Evolutionary conservation across 1,284 basidiomycete genomes (phyloP), one percentile per base, ranked within the genome.

Genomic region (Moniliella sp.): DNA sequence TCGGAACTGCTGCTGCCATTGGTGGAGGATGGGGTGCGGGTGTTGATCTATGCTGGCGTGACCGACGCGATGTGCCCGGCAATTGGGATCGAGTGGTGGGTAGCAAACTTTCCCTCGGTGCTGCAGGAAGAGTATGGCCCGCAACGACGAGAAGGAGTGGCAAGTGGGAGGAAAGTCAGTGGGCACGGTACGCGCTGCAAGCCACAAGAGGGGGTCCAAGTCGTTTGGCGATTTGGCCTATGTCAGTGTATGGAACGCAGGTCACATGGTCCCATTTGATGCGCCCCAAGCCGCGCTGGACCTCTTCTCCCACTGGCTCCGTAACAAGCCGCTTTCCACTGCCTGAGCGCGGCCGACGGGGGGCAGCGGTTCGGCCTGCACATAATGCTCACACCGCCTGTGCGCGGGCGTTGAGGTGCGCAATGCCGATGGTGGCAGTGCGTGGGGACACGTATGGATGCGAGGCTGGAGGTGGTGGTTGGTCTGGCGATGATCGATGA

Each of bases 41-140:
- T 86, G 19, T 63, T 84, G 25, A 73, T 82, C 21, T 84, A 83
- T 50, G 77, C 78, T n/a, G n/a, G 78, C 15, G 75, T 78, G 48
- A 74, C 76, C 67, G 82, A 84, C 61, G 74, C 76, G 65, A 75
- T 62, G 48, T 58, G 55, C 42, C 48, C 50, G 39, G 46, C 40
- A 31, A 48, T 49, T 30, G 56, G 56, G 31, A 59, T 56, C 41
- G 39, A 45, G 25, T 36, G 43, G 21, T 59, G 56, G 56, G 37
- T 48, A 31, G 34, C 48, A 18, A 34, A 37, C 18, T 44, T 59
- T 37, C 32, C 46, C 33, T 51, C 45, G 3, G 33, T 37, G 31
- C 49, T 40, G 42, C 39, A 44, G 5, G 37, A 42, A 25, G 54
- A 55, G 34, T 45, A 53, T 28, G 39, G n/a, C 38, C 42, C 44